Conservation (phyloP, 805 yeast species). For the Hanseniaspora clermontiae region DNA sequence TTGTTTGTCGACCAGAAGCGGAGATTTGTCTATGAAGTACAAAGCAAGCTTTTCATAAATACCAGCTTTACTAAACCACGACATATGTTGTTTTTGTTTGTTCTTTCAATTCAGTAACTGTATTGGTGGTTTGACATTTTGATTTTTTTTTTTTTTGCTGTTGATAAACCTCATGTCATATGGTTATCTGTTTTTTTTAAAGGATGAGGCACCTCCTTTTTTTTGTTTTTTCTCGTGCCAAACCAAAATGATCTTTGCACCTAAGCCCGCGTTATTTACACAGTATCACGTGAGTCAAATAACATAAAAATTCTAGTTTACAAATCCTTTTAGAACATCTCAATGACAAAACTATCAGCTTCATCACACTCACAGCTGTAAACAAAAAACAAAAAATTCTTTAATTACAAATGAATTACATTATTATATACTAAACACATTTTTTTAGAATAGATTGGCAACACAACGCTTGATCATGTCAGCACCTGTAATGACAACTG, state of each 20-base stretch:
- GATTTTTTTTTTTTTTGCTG: too few species aligned
- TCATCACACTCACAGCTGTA: too few species aligned
- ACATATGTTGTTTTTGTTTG: not conserved
- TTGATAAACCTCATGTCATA: too few species aligned
- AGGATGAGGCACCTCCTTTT: not conserved
- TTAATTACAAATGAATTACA: not conserved
- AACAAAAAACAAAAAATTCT: not conserved
- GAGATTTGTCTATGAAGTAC: constrained; percentile 8
- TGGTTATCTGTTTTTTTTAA: not conserved
- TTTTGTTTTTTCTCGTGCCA: not conserved
- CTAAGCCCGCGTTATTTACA: not conserved
- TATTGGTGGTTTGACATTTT: too few species aligned
- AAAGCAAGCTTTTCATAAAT: constrained; percentile 10
- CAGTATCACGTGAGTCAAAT: not conserved
- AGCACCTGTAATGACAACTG: constrained; percentile 60
- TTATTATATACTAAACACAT: not conserved
- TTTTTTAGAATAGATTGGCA: not conserved
- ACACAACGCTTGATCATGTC: constrained; percentile 60
- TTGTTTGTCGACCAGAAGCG: constrained; percentile 9
- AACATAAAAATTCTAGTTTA: not conserved
- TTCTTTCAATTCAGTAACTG: not conserved
- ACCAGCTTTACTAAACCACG: constrained; percentile 11
- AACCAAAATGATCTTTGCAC: too few species aligned
- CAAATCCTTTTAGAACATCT: too few species aligned
- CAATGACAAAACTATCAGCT: too few species aligned